Percentiles rank a stretch among this genome's conserved stretches.
Evolutionary conservation across 805 yeast genomes (phyloP).

Genomic region (Wickerhamiella hasegawae): DNA sequence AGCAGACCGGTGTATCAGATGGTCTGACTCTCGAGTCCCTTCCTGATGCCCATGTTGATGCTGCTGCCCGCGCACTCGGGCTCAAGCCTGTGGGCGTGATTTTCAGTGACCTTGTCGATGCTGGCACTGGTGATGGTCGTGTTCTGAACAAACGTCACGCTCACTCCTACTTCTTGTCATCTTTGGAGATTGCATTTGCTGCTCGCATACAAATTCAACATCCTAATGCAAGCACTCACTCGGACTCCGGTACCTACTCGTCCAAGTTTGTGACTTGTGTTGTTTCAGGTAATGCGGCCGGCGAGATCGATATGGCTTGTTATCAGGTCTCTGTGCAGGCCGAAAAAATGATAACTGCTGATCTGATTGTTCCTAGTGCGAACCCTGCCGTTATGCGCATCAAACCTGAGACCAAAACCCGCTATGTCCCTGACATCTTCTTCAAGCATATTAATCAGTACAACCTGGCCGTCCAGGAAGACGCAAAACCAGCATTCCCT

Average conservation of each 20-base stretch:
- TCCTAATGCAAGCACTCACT: constrained; percentile 49
- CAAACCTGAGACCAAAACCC: constrained; percentile 48
- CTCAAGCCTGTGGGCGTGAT: constrained; percentile 63
- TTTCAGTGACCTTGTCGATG: constrained; percentile 78
- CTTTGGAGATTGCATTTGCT: constrained; percentile 75
- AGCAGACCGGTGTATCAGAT: constrained; percentile 74
- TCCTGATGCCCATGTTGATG: constrained; percentile 28
- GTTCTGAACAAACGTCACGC: constrained; percentile 88
- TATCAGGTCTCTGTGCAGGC: constrained; percentile 83
- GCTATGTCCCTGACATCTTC: constrained; percentile 91
- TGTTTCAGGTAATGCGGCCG: constrained; percentile 70
- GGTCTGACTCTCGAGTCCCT: constrained; percentile 51
- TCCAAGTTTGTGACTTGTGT: constrained; percentile 91
- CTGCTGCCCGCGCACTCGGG: constrained; percentile 44
- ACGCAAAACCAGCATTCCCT: constrained; percentile 85
- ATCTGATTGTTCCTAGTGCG: constrained; percentile 70
- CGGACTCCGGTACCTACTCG: constrained; percentile 49
- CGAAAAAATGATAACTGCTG: constrained; percentile 77
- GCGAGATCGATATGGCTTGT: constrained; percentile 79
- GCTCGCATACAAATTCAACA: constrained; percentile 55
- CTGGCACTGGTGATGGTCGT: constrained; percentile 74
- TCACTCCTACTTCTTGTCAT: constrained; percentile 75
- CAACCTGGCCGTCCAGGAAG: constrained; percentile 68
- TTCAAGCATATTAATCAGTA: constrained; percentile 78
- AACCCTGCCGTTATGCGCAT: constrained; percentile 79